Percentiles rank a stretch among this genome's conserved stretches.
Conservation (phyloP, 148 eudicot genomes). For the Salicornia ramosissima region DNA sequence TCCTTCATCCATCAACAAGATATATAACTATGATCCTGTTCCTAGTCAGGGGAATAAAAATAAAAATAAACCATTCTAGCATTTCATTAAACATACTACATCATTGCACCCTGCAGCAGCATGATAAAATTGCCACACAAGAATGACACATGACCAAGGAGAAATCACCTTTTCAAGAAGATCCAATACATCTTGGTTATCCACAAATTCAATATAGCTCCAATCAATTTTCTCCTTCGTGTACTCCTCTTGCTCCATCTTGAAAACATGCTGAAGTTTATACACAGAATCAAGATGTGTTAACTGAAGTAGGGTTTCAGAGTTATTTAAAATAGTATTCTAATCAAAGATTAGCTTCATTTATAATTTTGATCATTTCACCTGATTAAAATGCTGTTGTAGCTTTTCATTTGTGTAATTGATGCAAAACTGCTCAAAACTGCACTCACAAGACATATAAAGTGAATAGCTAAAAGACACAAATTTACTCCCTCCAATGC, state of each 20-base stretch:
- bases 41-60: neutral
- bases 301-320: neutral
- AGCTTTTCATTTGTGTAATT: constrained; percentile 96
- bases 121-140: neutral
- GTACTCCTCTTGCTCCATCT: constrained; percentile 98
- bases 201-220: constrained; percentile 98
- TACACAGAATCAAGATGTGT: constrained; percentile 22
- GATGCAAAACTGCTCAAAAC: constrained; percentile 99
- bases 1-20: neutral
- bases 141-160: neutral
- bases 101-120: neutral
- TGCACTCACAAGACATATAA: constrained; percentile 33
- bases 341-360: neutral
- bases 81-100: neutral
- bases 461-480: constrained; percentile 7
- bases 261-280: constrained; percentile 81
- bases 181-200: constrained; percentile 96
- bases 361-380: constrained; percentile 20
- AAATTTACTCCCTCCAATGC: neutral
- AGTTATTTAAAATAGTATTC: constrained; percentile 9
- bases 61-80: neutral
- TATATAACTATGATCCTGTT: constrained; percentile 3
- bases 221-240: constrained; percentile 82
- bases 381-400: constrained; percentile 99
- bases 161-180: constrained; percentile 83